phyloP scores from a whole-genome alignment of 2,329 filamentous ascomycete genomes.

The Pseudocercospora pini-densiflorae region DNA sequence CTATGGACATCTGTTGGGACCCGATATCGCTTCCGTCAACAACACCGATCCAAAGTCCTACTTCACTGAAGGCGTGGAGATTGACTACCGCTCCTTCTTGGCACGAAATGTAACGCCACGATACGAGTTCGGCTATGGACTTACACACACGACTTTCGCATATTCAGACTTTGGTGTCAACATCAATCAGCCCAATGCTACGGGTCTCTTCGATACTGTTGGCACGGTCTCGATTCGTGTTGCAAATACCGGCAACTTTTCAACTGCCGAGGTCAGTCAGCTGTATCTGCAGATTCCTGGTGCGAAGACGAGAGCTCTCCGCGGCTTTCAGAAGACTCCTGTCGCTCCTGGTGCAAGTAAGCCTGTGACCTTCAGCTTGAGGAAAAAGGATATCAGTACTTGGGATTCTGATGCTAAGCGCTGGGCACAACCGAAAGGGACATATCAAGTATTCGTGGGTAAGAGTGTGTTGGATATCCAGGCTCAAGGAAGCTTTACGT shows the following conservation, averaged over 20 bases:
- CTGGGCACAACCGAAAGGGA: slow-evolving; percentile 23
- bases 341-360: slow-evolving; percentile 27
- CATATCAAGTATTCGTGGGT: slow-evolving; percentile 25
- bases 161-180: slow-evolving; percentile 15
- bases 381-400: slow-evolving; percentile 21
- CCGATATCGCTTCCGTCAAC: slow-evolving; percentile 14
- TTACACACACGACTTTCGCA: not conserved
- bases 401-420: slow-evolving; percentile 15
- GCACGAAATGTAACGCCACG: slow-evolving; percentile 32
- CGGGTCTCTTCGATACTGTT: slow-evolving; percentile 63
- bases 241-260: slow-evolving; percentile 63
- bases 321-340: slow-evolving; percentile 45
- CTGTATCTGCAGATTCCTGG: slow-evolving; percentile 49
- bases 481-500: not conserved
- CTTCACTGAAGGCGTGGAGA: slow-evolving; percentile 45
- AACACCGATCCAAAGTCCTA: slow-evolving; percentile 44
- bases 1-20: slow-evolving; percentile 29
- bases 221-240: slow-evolving; percentile 62
- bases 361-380: slow-evolving; percentile 19
- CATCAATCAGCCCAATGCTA: slow-evolving; percentile 12
- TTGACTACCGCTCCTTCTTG: slow-evolving; percentile 50
- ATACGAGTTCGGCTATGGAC: slow-evolving; percentile 1
- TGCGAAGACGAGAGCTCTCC: slow-evolving; percentile 36
- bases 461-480: slow-evolving; percentile 24
- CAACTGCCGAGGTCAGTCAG: slow-evolving; percentile 61